These are phyloP conservation scores for Cairneyella variabilis DNA, from an alignment of 495 filamentous ascomycete species.

Conservation along the genomic window DNA sequence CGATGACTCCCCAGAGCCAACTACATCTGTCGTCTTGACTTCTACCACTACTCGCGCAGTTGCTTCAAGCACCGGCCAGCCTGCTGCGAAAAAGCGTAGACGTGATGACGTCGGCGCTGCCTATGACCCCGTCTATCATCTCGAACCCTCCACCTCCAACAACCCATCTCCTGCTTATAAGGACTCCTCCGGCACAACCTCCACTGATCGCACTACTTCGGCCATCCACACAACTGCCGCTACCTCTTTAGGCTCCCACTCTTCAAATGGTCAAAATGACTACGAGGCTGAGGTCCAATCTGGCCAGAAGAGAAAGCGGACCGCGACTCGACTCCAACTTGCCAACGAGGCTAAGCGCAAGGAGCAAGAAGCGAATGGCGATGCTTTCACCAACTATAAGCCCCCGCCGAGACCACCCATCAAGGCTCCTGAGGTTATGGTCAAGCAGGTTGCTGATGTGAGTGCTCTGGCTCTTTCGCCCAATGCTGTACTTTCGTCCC, in stretches of 20 bases:
- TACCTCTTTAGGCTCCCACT: slow-evolving; percentile 74
- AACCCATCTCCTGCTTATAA: slow-evolving; percentile 65
- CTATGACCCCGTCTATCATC: slow-evolving; percentile 62
- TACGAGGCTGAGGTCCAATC: slow-evolving; percentile 49
- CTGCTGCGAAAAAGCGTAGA: slow-evolving; percentile 43
- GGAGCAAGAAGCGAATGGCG: slow-evolving; percentile 61
- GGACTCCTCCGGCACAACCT: slow-evolving; percentile 64
- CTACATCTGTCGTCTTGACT: slow-evolving; percentile 20
- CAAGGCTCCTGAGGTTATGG: slow-evolving; percentile 87
- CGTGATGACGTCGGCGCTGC: slow-evolving; percentile 37
- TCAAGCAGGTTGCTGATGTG: slow-evolving; percentile 80
- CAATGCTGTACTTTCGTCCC: too few relatives aligned
- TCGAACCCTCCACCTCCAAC: slow-evolving; percentile 61
- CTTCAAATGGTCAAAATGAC: slow-evolving; percentile 57
- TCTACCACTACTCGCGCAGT: slow-evolving; percentile 9
- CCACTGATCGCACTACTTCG: slow-evolving; percentile 84
- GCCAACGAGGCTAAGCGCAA: slow-evolving; percentile 76
- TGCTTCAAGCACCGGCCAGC: slow-evolving; percentile 24
- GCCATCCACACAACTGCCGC: slow-evolving; percentile 82
- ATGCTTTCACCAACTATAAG: slow-evolving; percentile 73
- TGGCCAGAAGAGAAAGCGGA: slow-evolving; percentile 84
- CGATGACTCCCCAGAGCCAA: slow-evolving; percentile 56
- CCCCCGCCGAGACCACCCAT: slow-evolving; percentile 84
- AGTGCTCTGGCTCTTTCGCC: slow-evolving; percentile 34
- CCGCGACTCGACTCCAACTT: slow-evolving; percentile 68